Conservation (phyloP, 2,329 filamentous ascomycete species). For the Leptoxyphium fumago region DNA sequence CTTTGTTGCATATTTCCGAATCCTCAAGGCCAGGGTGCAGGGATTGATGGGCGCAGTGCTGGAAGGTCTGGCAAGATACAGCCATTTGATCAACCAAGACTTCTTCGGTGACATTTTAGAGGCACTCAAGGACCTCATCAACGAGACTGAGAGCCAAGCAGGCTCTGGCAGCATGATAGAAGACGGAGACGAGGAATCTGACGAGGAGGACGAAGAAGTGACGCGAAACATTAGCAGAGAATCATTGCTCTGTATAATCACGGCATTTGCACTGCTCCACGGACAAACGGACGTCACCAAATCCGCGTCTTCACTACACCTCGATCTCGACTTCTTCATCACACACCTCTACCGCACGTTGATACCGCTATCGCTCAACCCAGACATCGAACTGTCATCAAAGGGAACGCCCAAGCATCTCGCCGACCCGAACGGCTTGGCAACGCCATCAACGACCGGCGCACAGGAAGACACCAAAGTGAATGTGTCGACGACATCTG, state of each 20-base stretch:
- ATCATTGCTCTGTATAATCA: slow-evolving; percentile 84
- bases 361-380: slow-evolving; percentile 60
- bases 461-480: slow-evolving; percentile 42
- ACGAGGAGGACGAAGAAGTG: slow-evolving; percentile 33
- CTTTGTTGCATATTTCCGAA: slow-evolving; percentile 88
- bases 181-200: slow-evolving; percentile 27
- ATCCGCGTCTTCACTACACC: slow-evolving; percentile 62
- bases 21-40: slow-evolving; percentile 67
- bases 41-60: slow-evolving; percentile 93
- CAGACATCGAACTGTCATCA: slow-evolving; percentile 70
- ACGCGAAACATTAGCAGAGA: slow-evolving; percentile 67
- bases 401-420: slow-evolving; percentile 51
- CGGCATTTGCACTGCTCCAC: slow-evolving; percentile 87
- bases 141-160: slow-evolving; percentile 44
- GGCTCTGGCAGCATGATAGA: slow-evolving; percentile 23
- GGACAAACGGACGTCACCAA: slow-evolving; percentile 76
- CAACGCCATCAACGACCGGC: slow-evolving; percentile 26
- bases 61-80: slow-evolving; percentile 84
- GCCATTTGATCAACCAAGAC: slow-evolving; percentile 95
- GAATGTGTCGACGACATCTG: slow-evolving; percentile 89
- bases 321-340: slow-evolving; percentile 92
- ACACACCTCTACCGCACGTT: slow-evolving; percentile 83
- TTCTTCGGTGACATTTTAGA: slow-evolving; percentile 96
- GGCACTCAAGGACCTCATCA: slow-evolving; percentile 82
- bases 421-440: slow-evolving; percentile 40